Evolutionary conservation across 108 stramenopile genomes (phyloP).

Genomic region (Mediolabrus comicus): DNA sequence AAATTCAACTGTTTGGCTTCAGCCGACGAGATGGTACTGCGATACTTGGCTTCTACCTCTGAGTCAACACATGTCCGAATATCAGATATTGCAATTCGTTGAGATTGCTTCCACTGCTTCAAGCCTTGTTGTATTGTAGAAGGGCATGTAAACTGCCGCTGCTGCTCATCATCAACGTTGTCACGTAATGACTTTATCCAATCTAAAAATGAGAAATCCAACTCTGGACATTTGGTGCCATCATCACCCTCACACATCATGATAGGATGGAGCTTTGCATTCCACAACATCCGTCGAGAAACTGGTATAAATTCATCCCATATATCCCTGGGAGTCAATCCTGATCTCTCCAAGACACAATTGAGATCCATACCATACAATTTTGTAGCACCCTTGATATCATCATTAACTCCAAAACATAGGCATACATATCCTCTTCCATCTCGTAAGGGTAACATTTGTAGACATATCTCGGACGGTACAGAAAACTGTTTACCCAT

Average conservation of each 20-base stretch:
- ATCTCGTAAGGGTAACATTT: constrained; percentile 46
- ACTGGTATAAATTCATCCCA: constrained; percentile 41
- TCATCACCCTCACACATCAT: background rate
- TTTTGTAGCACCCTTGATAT: constrained; percentile 47
- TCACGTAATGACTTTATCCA: constrained; percentile 45
- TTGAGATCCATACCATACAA: constrained; percentile 57
- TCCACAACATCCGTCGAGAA: constrained; percentile 56
- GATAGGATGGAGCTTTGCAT: constrained; percentile 65
- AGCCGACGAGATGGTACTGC: constrained; percentile 18
- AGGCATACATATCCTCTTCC: constrained; percentile 41
- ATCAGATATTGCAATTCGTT: constrained; percentile 49
- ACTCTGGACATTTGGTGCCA: background rate
- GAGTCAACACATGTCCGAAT: constrained; percentile 61
- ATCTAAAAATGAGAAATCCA: constrained; percentile 43
- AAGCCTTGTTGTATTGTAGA: constrained; percentile 30
- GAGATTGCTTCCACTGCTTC: constrained; percentile 43
- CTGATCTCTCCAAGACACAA: constrained; percentile 39
- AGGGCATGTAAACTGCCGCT: background rate
- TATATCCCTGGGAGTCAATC: constrained; percentile 41
- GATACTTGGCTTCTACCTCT: constrained; percentile 47
- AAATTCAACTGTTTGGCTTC: background rate
- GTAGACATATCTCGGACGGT: constrained; percentile 53
- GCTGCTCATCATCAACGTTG: background rate
- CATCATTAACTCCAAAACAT: constrained; percentile 65
- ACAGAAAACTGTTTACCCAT: constrained; percentile 7